Conservation (phyloP, 257 asterid species). For the Parsonsia alboflavescens region DNA sequence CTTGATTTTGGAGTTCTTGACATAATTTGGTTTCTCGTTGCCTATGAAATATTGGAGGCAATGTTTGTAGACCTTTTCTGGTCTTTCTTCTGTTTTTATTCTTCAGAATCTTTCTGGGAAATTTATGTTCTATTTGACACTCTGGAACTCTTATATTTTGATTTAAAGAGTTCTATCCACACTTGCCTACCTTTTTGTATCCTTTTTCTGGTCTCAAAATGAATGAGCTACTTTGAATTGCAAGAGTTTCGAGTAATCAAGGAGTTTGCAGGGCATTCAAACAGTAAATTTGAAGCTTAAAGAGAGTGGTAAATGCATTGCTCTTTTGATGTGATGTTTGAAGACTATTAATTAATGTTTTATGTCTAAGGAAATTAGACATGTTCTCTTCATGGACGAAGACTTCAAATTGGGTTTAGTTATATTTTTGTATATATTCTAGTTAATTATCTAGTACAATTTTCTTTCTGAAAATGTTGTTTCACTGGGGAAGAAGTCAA, state of each 20-base stretch:
- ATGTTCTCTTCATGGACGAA: background rate
- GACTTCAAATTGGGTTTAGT: background rate
- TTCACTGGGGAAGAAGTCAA: background rate
- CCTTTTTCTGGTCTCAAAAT: background rate
- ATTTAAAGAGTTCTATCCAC: background rate
- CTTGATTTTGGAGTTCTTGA: background rate
- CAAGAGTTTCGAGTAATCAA: background rate
- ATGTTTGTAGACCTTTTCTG: background rate
- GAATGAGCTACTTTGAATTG: background rate
- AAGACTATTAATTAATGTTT: background rate
- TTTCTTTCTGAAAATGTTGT: background rate
- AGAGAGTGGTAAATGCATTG: background rate
- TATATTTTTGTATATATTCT: background rate
- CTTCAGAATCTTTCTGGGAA: background rate
- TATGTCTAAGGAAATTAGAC: background rate
- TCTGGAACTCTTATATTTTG: background rate
- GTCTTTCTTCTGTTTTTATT: background rate
- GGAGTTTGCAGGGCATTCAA: background rate
- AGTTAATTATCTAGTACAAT: background rate
- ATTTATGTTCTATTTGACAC: background rate
- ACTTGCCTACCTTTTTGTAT: background rate
- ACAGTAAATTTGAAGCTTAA: background rate
- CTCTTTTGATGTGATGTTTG: background rate
- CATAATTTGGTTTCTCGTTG: background rate
- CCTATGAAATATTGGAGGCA: background rate